These are phyloP conservation scores for Peronospora destructor DNA, from an alignment of 352 stramenopile species.

Conservation along the genomic window DNA sequence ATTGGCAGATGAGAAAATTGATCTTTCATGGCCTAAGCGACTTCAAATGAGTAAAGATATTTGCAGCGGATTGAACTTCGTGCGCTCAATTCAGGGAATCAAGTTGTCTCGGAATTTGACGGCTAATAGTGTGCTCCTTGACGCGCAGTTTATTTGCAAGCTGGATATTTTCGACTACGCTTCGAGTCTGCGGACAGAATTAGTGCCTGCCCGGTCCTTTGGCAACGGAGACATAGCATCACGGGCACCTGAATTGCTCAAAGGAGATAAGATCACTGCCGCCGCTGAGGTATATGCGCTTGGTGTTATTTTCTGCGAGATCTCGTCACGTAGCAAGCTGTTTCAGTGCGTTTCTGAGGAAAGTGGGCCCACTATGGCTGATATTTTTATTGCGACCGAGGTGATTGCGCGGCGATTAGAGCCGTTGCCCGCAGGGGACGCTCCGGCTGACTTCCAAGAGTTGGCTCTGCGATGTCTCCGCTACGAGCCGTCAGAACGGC, in stretches of 20 bases:
- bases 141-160: constrained; percentile 57
- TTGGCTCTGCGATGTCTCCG: constrained; percentile 39
- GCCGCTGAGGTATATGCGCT: constrained; percentile 64
- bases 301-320: constrained; percentile 68
- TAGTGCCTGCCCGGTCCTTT: constrained; percentile 35
- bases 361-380: constrained; percentile 43
- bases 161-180: constrained; percentile 72
- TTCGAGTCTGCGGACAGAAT: constrained; percentile 38
- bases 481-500: constrained; percentile 45
- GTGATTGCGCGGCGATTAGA: constrained; percentile 36
- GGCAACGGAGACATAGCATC: constrained; percentile 52
- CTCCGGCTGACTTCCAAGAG: constrained; percentile 37
- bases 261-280: constrained; percentile 33
- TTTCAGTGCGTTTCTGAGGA: constrained; percentile 44
- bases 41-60: constrained; percentile 51
- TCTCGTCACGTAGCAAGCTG: constrained; percentile 38
- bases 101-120: constrained; percentile 48
- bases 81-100: constrained; percentile 33
- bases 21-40: constrained; percentile 46
- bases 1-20: constrained; percentile 37
- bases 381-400: constrained; percentile 57
- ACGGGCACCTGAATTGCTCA: constrained; percentile 54
- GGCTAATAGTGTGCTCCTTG: constrained; percentile 50
- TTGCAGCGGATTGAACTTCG: constrained; percentile 39
- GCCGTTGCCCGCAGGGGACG: constrained; percentile 37